Base-by-base conservation (phyloP, 768 basidiomycete genomes). In the Mycena chlorophos region DNA sequence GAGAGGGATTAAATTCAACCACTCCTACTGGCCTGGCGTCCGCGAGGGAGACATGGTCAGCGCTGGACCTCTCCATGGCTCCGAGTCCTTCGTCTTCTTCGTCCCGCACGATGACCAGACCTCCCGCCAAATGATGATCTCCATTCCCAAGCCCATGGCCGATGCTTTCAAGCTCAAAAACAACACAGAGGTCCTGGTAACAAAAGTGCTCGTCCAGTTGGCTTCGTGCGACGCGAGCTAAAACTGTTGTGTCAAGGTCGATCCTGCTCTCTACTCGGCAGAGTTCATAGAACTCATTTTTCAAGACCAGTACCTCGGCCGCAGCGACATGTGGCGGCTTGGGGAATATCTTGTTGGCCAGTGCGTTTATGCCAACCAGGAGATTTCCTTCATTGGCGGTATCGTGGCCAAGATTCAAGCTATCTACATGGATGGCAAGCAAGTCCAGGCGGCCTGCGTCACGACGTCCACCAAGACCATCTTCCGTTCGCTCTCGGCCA, bases 301-400 rank as follows among this genome's bases (percentile, higher is more conserved):
- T 66, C 90, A 91, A 59, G 94, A 97, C 68, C 94, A 96, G 66
- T 98, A 98, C 68, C 78, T 98, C 16, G 96, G 95, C 16, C 84
- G 97, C 43, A 93, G 90, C 57, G 97, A 98, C 62, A 96, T 97
- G 94, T 98, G 95, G 93, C 78, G 94, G 46, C 78, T 98, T 6
- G 87, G 86, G n/a, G 86, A 89, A 67, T 79, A 87, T 49, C 78
- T 98, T 16, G 85, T 86, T 25, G 87, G 86, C 8, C 86, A 87
- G 63, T 94, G 91, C 65, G 75, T 97, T 20, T 88, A 93, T 66
- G 79, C 83, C 1, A 85, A 89, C 55, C 91, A 98, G 69, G 91
- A 93, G 50, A 79, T 98, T 23, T 79, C 83, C 2, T 94, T 97
- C 67, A 84, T 94, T 30, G 92, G 91, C 3, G 81, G 86, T 10